Evolutionary conservation across 1,284 basidiomycete species (phyloP).

Genomic region (Amylostereum areolatum): DNA sequence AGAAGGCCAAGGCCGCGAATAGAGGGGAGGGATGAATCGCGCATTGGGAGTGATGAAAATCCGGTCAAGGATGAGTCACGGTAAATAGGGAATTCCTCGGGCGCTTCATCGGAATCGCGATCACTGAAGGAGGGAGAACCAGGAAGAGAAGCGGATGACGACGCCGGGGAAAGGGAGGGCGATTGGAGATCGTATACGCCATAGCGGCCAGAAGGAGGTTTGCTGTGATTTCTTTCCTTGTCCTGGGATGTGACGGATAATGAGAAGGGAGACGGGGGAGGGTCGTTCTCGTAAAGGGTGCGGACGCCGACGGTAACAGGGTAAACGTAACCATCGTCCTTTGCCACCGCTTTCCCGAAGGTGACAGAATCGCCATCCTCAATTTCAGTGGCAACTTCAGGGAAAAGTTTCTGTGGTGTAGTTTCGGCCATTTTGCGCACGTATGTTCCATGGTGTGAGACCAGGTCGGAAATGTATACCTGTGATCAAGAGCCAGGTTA

Average conservation of each 20-base stretch:
- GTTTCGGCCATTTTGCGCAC: conserved; percentile 42
- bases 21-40: conserved; percentile 8
- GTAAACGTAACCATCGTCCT: conserved; percentile 46
- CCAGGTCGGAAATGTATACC: conserved; percentile 53
- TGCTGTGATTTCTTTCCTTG: conserved; percentile 4
- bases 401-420: conserved; percentile 34
- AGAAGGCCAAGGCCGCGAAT: conserved; percentile 12
- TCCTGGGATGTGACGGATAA: conserved; percentile 6
- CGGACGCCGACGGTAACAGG: conserved; percentile 57
- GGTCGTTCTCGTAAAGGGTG: conserved; percentile 34
- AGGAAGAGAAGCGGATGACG: conserved; percentile 26
- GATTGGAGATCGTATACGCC: conserved; percentile 37
- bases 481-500: conserved; percentile 12
- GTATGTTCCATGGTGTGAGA: conserved; percentile 61
- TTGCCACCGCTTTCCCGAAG: conserved; percentile 67
- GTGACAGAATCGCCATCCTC: conserved; percentile 61
- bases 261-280: conserved; percentile 7
- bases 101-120: conserved; percentile 51
- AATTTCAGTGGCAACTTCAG: conserved; percentile 44
- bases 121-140: conserved; percentile 33
- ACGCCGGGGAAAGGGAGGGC: conserved; percentile 22
- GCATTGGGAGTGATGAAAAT: conserved; percentile 3
- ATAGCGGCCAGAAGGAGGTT: conserved; percentile 38
- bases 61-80: conserved; percentile 12
- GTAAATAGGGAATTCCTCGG: conserved; percentile 17